phyloP scores from a whole-genome alignment of 176 grass and related monocot species.

The Aechmea fasciata region DNA sequence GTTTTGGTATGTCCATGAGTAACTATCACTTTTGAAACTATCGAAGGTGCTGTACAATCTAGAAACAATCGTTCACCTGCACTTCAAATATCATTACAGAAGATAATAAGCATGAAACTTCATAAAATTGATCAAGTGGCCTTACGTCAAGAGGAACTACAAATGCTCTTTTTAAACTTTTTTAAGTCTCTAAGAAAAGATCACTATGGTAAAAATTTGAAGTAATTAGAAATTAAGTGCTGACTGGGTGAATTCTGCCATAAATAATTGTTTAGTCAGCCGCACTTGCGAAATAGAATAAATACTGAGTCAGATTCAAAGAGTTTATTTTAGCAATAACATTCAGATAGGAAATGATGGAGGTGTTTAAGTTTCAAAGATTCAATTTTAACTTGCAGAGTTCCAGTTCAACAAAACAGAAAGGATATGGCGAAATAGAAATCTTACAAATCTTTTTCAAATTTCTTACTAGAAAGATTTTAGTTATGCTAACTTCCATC shows the following conservation, averaged over 20 bases:
- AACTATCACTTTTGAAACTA: slow-evolving; percentile 76
- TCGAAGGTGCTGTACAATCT: slow-evolving; percentile 44
- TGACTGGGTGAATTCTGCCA: too few species aligned
- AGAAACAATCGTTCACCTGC: slow-evolving; percentile 80
- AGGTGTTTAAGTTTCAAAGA: too few species aligned
- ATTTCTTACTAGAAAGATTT: not conserved
- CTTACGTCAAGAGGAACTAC: not conserved
- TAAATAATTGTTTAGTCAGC: too few species aligned
- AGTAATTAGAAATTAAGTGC: not conserved
- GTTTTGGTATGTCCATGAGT: slow-evolving; percentile 64
- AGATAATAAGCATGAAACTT: slow-evolving; percentile 4
- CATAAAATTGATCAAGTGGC: slow-evolving; percentile 6
- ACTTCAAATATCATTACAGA: not conserved
- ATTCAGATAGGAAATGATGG: too few species aligned
- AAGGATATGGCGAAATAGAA: not conserved
- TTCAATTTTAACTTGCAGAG: too few species aligned
- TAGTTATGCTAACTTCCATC: not conserved
- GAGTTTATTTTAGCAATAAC: too few species aligned
- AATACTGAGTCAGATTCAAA: too few species aligned
- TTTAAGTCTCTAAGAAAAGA: not conserved
- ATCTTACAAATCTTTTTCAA: too few species aligned
- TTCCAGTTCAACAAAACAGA: not conserved
- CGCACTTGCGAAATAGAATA: too few species aligned
- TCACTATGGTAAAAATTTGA: not conserved
- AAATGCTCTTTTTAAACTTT: not conserved